Conservation (phyloP, 495 filamentous ascomycete genomes). For the Chaetomium cochliodes region DNA sequence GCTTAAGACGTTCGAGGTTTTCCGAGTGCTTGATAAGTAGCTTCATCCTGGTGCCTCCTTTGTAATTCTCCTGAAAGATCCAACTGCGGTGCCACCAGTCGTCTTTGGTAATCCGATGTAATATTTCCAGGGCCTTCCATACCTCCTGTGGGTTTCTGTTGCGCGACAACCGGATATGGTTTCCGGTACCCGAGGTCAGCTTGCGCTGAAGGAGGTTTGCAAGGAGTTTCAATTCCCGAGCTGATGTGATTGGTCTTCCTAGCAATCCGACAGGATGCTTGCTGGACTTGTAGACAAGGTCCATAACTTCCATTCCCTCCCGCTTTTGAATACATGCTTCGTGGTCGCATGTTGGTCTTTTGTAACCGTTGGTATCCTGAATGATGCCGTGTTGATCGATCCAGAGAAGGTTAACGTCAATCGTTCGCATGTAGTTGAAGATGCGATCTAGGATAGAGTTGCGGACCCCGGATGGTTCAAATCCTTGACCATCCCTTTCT, state of each 20-base stretch:
- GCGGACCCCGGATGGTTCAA: constrained; percentile 6
- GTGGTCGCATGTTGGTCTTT: constrained; percentile 2
- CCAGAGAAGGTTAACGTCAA: constrained; percentile 9
- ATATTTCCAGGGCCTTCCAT: constrained; percentile 9
- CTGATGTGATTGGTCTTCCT: constrained; percentile 17
- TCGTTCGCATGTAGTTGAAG: constrained; percentile 9
- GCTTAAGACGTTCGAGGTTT: constrained; percentile 10
- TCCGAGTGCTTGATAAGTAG: constrained; percentile 24
- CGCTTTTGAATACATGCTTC: constrained; percentile 18
- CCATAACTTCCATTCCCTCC: constrained; percentile 21
- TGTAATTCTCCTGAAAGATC: constrained; percentile 35
- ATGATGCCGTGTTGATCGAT: constrained; percentile 9
- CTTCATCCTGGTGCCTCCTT: constrained; percentile 22
- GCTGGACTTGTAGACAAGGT: constrained; percentile 28
- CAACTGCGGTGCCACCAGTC: constrained; percentile 30
- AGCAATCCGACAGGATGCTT: constrained; percentile 26
- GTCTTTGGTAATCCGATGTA: constrained; percentile 25
- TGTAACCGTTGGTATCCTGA: constrained; percentile 2
- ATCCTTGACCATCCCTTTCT: background rate
- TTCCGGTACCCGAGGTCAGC: background rate
- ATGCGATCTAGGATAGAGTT: constrained; percentile 3
- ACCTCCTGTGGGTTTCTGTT: background rate
- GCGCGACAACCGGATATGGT: constrained; percentile 1
- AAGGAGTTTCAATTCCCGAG: constrained; percentile 12
- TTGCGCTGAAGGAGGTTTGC: constrained; percentile 8